Evolutionary conservation across 306 rosid species (phyloP).

Genomic region (Fragaria ananassa): DNA sequence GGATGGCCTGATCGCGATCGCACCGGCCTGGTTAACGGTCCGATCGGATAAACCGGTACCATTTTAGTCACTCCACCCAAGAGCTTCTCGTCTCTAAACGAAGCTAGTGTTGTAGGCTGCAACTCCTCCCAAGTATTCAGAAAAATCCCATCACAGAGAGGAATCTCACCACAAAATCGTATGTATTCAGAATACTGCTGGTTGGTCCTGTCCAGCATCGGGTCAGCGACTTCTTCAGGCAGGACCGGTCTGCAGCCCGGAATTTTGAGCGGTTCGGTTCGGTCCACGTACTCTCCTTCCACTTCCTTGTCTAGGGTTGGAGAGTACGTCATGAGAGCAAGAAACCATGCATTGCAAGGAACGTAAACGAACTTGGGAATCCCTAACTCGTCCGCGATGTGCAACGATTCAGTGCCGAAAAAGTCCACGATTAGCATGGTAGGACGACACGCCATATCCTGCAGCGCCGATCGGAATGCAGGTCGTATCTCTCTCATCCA

Average conservation of each 20-base stretch:
- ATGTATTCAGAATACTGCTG: conserved; percentile 24
- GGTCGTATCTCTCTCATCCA: conserved; percentile 32
- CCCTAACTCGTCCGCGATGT: conserved; percentile 43
- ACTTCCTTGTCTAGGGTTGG: conserved; percentile 31
- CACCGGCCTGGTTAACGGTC: conserved; percentile 39
- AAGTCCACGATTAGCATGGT: conserved; percentile 47
- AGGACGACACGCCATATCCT: conserved; percentile 13
- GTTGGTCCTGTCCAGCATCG: conserved; percentile 27
- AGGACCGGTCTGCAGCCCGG: conserved; percentile 39
- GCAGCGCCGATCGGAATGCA: not conserved
- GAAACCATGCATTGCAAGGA: conserved; percentile 43
- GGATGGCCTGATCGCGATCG: not conserved
- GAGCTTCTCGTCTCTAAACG: conserved; percentile 18
- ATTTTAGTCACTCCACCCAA: conserved; percentile 20
- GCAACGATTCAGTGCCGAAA: conserved; percentile 40
- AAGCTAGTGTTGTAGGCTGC: conserved; percentile 16
- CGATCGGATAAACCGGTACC: conserved; percentile 41
- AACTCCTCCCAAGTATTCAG: conserved; percentile 61
- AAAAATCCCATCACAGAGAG: conserved; percentile 43
- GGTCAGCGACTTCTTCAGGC: conserved; percentile 38
- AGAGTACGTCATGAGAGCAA: conserved; percentile 21
- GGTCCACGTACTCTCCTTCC: conserved; percentile 37
- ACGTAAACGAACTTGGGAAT: conserved; percentile 40
- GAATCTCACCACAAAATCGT: not conserved
- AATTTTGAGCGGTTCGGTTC: conserved; percentile 24